Conservation (phyloP, 2,329 filamentous ascomycete species). For the Trichophyton rubrum region DNA sequence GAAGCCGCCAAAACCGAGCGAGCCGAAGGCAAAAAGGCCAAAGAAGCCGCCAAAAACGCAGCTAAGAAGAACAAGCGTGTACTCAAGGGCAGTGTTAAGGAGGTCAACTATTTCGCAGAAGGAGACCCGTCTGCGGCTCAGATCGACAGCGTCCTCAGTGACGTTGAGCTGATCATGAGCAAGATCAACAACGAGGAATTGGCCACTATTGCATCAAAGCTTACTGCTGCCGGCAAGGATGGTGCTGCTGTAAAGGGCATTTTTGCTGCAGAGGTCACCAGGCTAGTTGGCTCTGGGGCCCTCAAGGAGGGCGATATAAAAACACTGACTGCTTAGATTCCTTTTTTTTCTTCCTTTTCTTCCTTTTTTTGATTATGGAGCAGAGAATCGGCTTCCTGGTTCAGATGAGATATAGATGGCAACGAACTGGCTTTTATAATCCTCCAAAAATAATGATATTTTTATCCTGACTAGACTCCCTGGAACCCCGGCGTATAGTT, state of each 20-base stretch:
- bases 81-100: constrained; percentile 84
- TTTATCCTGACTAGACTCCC: too few species aligned
- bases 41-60: constrained; percentile 96
- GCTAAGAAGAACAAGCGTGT: constrained; percentile 99
- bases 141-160: constrained; percentile 70
- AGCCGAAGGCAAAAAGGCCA: constrained; percentile 83
- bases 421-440: not conserved
- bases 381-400: not conserved
- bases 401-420: not conserved
- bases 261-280: constrained; percentile 65
- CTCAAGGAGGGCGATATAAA: constrained; percentile 74
- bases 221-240: constrained; percentile 64
- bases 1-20: constrained; percentile 72
- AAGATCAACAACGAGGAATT: constrained; percentile 90
- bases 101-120: constrained; percentile 85
- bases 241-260: constrained; percentile 73
- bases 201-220: constrained; percentile 65
- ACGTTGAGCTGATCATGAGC: constrained; percentile 74
- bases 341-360: not conserved
- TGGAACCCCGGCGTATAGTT: too few species aligned
- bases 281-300: constrained; percentile 70
- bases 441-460: not conserved
- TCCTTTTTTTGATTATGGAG: not conserved
- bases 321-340: constrained; percentile 23
- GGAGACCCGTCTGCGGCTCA: constrained; percentile 60